These are phyloP conservation scores for Cyberlindnera meyerae DNA, from an alignment of 805 yeast genomes.

Conservation along the genomic window DNA sequence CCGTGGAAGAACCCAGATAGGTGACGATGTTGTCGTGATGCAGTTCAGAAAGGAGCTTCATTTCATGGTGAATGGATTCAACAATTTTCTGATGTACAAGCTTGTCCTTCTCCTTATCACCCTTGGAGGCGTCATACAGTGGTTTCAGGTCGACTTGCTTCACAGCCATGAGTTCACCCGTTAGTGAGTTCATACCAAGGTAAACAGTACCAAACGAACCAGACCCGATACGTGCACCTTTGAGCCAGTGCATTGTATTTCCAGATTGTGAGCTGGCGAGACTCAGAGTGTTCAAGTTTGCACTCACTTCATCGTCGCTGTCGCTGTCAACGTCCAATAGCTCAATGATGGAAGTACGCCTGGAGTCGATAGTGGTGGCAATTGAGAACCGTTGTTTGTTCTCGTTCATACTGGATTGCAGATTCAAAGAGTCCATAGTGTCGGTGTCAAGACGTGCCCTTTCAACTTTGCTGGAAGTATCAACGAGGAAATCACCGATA, in stretches of 20 bases:
- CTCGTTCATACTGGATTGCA: slow-evolving; percentile 29
- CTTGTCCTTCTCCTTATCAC: slow-evolving; percentile 21
- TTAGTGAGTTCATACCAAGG: slow-evolving; percentile 83
- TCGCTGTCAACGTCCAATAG: slow-evolving; percentile 24
- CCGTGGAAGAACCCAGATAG: slow-evolving; percentile 83
- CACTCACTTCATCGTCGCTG: slow-evolving; percentile 11
- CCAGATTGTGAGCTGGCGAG: slow-evolving; percentile 39
- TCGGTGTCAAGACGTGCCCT: slow-evolving; percentile 33
- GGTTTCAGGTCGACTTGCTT: slow-evolving; percentile 79
- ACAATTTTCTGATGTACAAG: slow-evolving; percentile 51
- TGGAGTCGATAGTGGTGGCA: slow-evolving; percentile 20
- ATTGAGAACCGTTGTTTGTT: slow-evolving; percentile 24
- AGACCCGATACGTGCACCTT: slow-evolving; percentile 89
- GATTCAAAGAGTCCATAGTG: slow-evolving; percentile 27
- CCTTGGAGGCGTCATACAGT: slow-evolving; percentile 28
- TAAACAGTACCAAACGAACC: slow-evolving; percentile 95
- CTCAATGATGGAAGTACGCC: slow-evolving; percentile 24
- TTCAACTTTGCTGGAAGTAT: slow-evolving; percentile 52
- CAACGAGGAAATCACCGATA: slow-evolving; percentile 59
- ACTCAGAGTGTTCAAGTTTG: slow-evolving; percentile 9
- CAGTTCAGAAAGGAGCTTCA: slow-evolving; percentile 67
- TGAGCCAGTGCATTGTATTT: slow-evolving; percentile 75
- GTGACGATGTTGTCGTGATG: slow-evolving; percentile 92
- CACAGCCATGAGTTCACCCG: slow-evolving; percentile 96
- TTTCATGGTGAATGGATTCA: slow-evolving; percentile 79